Evolutionary conservation across 1,284 basidiomycete species (phyloP).

Genomic region (Naganishia liquefaciens): DNA sequence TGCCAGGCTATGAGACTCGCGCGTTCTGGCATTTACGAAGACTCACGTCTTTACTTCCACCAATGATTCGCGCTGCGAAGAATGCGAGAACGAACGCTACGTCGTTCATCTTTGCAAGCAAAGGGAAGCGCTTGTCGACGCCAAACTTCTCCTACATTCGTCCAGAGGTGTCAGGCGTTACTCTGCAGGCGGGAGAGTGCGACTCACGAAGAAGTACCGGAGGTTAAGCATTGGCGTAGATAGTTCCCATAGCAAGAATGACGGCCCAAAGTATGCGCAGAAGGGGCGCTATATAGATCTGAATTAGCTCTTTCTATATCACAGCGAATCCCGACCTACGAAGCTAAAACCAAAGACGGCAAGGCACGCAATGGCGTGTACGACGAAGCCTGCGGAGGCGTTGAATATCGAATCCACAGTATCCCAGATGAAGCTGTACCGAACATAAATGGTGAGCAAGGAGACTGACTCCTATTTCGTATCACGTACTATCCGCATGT

Average conservation of each 20-base stretch:
- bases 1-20: slow-evolving; percentile 7
- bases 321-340: slow-evolving; percentile 31
- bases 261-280: slow-evolving; percentile 44
- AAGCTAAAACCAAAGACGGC: slow-evolving; percentile 44
- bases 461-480: background rate
- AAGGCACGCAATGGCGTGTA: slow-evolving; percentile 43
- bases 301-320: background rate
- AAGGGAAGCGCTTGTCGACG: slow-evolving; percentile 36
- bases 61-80: slow-evolving; percentile 44
- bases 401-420: slow-evolving; percentile 41
- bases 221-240: slow-evolving; percentile 46
- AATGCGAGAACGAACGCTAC: slow-evolving; percentile 43
- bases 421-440: slow-evolving; percentile 43
- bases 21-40: background rate
- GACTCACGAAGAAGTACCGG: slow-evolving; percentile 45
- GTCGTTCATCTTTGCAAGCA: slow-evolving; percentile 40
- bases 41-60: slow-evolving; percentile 42
- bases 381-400: slow-evolving; percentile 41
- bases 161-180: background rate
- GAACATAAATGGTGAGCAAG: background rate
- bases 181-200: background rate
- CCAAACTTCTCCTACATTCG: slow-evolving; percentile 40
- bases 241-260: slow-evolving; percentile 46
- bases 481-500: slow-evolving; percentile 38
- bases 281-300: slow-evolving; percentile 38